phyloP scores from a whole-genome alignment of 805 yeast species.

The Candida saitoana region DNA sequence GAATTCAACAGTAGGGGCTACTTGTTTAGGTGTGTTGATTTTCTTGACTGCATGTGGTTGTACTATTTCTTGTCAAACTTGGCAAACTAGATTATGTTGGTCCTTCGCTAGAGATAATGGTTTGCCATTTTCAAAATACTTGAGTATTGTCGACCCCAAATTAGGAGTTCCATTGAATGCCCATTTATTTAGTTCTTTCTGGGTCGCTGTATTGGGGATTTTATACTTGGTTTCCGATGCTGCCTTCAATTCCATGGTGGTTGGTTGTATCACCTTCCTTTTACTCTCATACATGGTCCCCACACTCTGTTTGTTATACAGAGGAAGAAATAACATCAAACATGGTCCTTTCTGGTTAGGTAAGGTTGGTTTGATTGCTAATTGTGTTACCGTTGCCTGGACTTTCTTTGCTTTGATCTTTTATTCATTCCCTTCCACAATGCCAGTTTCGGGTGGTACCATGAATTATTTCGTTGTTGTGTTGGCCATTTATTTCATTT shows the following conservation, averaged over 20 bases:
- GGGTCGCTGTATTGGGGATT: constrained; percentile 35
- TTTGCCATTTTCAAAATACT: constrained; percentile 37
- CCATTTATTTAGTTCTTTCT: constrained; percentile 31
- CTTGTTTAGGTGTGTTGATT: constrained; percentile 31
- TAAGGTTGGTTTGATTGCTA: constrained; percentile 30
- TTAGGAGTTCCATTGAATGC: constrained; percentile 39
- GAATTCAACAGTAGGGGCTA: constrained; percentile 30
- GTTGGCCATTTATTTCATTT: constrained; percentile 32
- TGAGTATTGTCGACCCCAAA: constrained; percentile 34
- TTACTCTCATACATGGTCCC: constrained; percentile 36
- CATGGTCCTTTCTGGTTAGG: constrained; percentile 43
- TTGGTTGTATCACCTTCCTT: constrained; percentile 35
- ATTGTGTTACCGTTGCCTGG: constrained; percentile 31
- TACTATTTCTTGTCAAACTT: constrained; percentile 38
- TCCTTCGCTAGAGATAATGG: constrained; percentile 42
- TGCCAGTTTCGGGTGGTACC: constrained; percentile 57
- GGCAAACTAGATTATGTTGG: constrained; percentile 44
- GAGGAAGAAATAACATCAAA: constrained; percentile 35
- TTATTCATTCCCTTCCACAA: constrained; percentile 40
- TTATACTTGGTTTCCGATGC: constrained; percentile 33
- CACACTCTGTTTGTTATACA: constrained; percentile 27
- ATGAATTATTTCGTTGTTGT: constrained; percentile 70
- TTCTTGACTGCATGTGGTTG: constrained; percentile 35
- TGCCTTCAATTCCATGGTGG: constrained; percentile 36
- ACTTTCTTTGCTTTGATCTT: constrained; percentile 34